Evolutionary conservation across 2,329 filamentous ascomycete species (phyloP).

Genomic region (Penicillium italicum): DNA sequence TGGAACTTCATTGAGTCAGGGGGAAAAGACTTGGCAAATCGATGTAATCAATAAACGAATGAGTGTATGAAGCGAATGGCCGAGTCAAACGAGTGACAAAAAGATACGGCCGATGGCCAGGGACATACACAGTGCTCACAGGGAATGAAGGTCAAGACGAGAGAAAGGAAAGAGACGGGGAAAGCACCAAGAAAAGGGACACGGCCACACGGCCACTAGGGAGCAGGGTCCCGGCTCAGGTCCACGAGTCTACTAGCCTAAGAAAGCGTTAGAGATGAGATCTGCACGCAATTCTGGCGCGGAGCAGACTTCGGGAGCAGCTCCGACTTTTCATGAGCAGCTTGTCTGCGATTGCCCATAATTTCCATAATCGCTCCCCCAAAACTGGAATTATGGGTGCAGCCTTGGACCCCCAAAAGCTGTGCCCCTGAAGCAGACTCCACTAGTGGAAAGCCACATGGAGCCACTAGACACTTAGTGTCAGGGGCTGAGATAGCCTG

Average conservation of each 20-base stretch:
- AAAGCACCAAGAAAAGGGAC: conserved; percentile 17
- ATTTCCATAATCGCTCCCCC: conserved; percentile 1
- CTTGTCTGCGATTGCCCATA: conserved; percentile 1
- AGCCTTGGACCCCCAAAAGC: conserved; percentile 1
- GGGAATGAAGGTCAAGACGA: conserved; percentile 22
- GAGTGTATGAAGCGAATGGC: conserved; percentile 15
- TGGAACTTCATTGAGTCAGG: conserved; percentile 34
- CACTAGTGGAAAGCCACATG: conserved; percentile 12
- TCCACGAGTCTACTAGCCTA: conserved; percentile 11
- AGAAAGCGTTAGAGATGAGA: conserved; percentile 7
- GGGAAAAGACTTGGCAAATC: not conserved
- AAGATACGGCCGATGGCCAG: conserved; percentile 26
- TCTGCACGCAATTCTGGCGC: not conserved
- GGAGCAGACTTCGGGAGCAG: not conserved
- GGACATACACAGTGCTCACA: conserved; percentile 24
- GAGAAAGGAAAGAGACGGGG: conserved; percentile 10
- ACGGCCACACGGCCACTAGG: not conserved
- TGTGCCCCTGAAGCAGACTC: conserved; percentile 15
- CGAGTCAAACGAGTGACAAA: conserved; percentile 20
- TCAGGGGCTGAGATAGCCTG: conserved; percentile 14
- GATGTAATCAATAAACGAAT: not conserved
- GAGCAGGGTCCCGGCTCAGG: not conserved
- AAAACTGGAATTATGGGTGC: not conserved
- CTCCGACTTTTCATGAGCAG: conserved; percentile 8
- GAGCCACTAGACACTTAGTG: conserved; percentile 13